A percentile compares a stretch with the other conserved stretches of the same genome.
phyloP scores from a whole-genome alignment of 495 filamentous ascomycete species.

The Rhypophila decipiens region DNA sequence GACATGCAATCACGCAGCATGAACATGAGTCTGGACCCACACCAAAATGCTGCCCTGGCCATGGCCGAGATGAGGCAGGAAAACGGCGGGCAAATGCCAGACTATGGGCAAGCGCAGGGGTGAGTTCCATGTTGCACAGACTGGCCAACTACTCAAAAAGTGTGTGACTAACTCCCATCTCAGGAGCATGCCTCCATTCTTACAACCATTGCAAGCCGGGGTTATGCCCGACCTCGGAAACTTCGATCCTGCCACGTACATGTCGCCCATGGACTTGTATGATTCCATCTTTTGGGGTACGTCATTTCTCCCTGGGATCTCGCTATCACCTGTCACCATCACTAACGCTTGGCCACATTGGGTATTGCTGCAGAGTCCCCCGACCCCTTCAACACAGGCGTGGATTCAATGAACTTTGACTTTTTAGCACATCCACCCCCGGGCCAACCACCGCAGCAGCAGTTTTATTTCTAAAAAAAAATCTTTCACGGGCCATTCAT shows the following conservation, averaged over 20 bases:
- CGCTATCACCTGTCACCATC: neutral
- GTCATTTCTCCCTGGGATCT: constrained; percentile 7
- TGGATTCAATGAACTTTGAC: constrained; percentile 46
- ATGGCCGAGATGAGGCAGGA: constrained; percentile 53
- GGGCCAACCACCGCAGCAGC: constrained; percentile 40
- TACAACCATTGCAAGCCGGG: constrained; percentile 22
- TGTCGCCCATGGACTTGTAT: constrained; percentile 53
- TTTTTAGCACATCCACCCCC: constrained; percentile 43
- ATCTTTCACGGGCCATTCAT: too few relatives aligned
- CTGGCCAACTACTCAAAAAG: neutral
- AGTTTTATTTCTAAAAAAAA: constrained; percentile 37
- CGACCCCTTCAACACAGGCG: constrained; percentile 42
- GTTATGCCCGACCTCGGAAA: constrained; percentile 30
- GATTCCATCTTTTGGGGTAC: constrained; percentile 55
- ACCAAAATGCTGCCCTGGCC: constrained; percentile 48
- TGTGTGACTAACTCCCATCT: constrained; percentile 3
- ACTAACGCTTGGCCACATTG: neutral
- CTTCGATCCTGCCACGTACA: constrained; percentile 37
- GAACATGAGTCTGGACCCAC: constrained; percentile 35
- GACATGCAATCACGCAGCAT: constrained; percentile 16
- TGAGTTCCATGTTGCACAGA: neutral
- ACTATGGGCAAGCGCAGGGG: constrained; percentile 26
- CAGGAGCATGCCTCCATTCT: constrained; percentile 10
- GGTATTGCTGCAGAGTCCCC: constrained; percentile 30
- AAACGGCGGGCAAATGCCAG: constrained; percentile 33